Base-by-base conservation (phyloP, 495 filamentous ascomycete genomes). In the Aspergillus bridgeri region DNA sequence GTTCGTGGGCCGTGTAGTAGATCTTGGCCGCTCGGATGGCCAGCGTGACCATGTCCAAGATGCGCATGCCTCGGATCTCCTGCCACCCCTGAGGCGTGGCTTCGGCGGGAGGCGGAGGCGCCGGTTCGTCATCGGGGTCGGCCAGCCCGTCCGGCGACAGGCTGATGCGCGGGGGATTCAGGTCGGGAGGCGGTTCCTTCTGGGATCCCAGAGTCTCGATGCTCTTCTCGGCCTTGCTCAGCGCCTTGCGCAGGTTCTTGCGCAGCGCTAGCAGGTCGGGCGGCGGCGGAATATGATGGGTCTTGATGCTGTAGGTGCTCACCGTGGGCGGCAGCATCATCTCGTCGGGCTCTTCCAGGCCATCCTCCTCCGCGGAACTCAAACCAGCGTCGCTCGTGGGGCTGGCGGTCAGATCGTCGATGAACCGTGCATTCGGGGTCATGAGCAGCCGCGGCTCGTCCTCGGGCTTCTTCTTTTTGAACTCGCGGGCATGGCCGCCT, bases 21-120 rank as follows among this genome's bases (percentile, higher is more conserved):
- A 92, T 86, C 68, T 92, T 96, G 33, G 94, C 94, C 6, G 95
- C 92, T 33, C 91, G 86, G 57, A 98, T 96, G 15, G 92, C 92
- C 46, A 97, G 79, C 3, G 94, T 98, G 71, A 93, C 86, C 48
- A 96, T 83, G 65, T 98, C 94, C 38, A 97, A 77, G 42, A 98
- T 82, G 56, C 95, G 89, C 75, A 96, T 83, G 7, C 94, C 94
- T 69, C 97, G 89, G 6, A 96, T 80, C 66, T 97, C 90, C 65
- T 89, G 82, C 81, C 88, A 94, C 6, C 86, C 88, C 57, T 79
- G 79, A 2, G 72, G 74, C 18, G 75, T 69, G 18, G 71, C 63
- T 5, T 49, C 58, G 11, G 56, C 45, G 17, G 63, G 50, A 6
- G 52, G 56, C 48, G 68, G 58, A 9, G 46, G 61, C 46, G 60